Percentiles rank a stretch among this genome's conserved stretches.
Evolutionary conservation across 768 basidiomycete genomes (phyloP).

Genomic region (Podaxis sp.): DNA sequence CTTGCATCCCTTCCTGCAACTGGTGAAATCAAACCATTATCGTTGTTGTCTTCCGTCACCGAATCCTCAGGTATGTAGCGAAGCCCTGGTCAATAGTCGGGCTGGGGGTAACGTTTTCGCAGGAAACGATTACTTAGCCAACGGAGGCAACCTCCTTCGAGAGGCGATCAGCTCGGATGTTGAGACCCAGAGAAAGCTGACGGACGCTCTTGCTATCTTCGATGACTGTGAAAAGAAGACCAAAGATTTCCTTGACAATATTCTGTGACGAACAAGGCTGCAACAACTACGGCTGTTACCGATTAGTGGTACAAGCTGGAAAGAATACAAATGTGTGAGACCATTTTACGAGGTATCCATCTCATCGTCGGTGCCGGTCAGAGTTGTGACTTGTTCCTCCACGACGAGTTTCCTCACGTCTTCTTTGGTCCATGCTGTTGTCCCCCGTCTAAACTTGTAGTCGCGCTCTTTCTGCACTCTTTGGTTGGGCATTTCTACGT

Average conservation of each 20-base stretch:
- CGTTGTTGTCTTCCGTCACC: slow-evolving; percentile 3
- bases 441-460: slow-evolving; percentile 76
- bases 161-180: slow-evolving; percentile 31
- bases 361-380: slow-evolving; percentile 49
- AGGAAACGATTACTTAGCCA: slow-evolving; percentile 8
- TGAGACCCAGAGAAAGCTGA: slow-evolving; percentile 37
- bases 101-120: background rate
- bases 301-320: background rate
- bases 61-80: background rate
- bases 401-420: slow-evolving; percentile 67
- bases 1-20: slow-evolving; percentile 25
- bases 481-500: slow-evolving; percentile 89
- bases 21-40: background rate
- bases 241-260: slow-evolving; percentile 20
- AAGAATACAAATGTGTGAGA: background rate
- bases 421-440: slow-evolving; percentile 88
- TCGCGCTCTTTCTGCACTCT: slow-evolving; percentile 72
- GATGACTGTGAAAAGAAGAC: slow-evolving; percentile 37
- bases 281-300: background rate
- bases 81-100: background rate
- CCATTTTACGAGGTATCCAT: slow-evolving; percentile 71
- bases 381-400: slow-evolving; percentile 57
- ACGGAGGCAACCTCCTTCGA: slow-evolving; percentile 27
- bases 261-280: background rate
- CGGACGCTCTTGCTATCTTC: slow-evolving; percentile 42